phyloP scores from a whole-genome alignment of 495 filamentous ascomycete species.

The Extremus antarcticus region DNA sequence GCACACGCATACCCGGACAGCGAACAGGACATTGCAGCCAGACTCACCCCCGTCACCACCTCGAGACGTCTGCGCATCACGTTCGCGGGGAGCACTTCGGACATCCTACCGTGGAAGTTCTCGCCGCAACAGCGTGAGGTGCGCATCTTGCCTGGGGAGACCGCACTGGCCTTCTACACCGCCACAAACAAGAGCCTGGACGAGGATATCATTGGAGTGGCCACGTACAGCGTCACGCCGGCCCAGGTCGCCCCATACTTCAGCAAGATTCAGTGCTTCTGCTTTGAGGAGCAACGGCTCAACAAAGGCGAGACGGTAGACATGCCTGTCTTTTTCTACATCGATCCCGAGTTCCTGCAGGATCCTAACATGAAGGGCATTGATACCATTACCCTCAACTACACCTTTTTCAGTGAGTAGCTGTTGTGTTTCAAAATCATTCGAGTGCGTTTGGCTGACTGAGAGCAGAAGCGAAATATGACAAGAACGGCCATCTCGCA shows the following conservation, averaged over 20 bases:
- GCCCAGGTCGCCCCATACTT: constrained; percentile 96
- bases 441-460: not conserved
- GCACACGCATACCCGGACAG: constrained; percentile 49
- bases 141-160: constrained; percentile 88
- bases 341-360: constrained; percentile 88
- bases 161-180: constrained; percentile 94
- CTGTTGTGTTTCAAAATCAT: too few species aligned
- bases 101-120: constrained; percentile 96
- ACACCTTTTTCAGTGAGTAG: constrained; percentile 97
- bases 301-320: constrained; percentile 95
- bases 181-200: constrained; percentile 79
- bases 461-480: constrained; percentile 31
- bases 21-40: constrained; percentile 51
- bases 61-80: constrained; percentile 86
- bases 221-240: constrained; percentile 93
- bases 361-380: constrained; percentile 89
- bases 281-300: constrained; percentile 92
- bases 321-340: constrained; percentile 99
- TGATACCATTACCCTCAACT: constrained; percentile 87
- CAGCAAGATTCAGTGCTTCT: constrained; percentile 99
- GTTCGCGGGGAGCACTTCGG: constrained; percentile 89
- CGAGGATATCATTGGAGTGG: constrained; percentile 92
- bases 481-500: constrained; percentile 32
- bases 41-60: constrained; percentile 67
- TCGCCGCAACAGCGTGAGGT: constrained; percentile 94